These are phyloP conservation scores for Austropuccinia psidii DNA, from an alignment of 1,284 basidiomycete genomes.

Conservation along the genomic window DNA sequence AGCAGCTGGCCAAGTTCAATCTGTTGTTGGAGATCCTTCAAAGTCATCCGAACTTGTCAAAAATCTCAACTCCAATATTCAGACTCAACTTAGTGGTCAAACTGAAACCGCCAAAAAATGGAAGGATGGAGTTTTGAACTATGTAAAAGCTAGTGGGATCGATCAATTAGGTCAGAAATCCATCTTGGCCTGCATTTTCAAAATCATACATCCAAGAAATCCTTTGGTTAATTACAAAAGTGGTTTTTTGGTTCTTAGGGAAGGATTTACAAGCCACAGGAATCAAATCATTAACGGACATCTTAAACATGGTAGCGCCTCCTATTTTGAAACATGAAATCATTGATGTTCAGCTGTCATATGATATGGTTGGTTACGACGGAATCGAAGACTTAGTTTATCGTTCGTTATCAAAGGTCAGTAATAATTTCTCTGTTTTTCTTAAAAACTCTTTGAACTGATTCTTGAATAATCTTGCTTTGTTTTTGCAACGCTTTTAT, in stretches of 20 bases:
- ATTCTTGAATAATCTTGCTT: background rate
- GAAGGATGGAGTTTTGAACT: constrained; percentile 30
- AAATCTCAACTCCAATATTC: constrained; percentile 12
- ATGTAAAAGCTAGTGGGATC: constrained; percentile 34
- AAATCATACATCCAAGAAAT: no score
- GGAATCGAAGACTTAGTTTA: constrained; percentile 95
- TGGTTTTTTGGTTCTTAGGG: constrained; percentile 58
- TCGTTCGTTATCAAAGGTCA: constrained; percentile 57
- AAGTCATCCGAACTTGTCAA: constrained; percentile 35
- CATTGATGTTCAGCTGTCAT: constrained; percentile 86
- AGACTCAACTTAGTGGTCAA: constrained; percentile 17
- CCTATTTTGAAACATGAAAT: constrained; percentile 98
- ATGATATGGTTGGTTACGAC: constrained; percentile 94
- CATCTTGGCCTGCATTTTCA: background rate
- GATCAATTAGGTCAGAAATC: constrained; percentile 23
- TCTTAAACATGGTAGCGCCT: constrained; percentile 92
- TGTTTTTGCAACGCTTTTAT: background rate
- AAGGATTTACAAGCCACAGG: constrained; percentile 78
- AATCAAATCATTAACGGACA: constrained; percentile 69
- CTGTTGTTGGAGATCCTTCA: constrained; percentile 18
- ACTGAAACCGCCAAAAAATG: constrained; percentile 28
- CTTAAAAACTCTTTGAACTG: constrained; percentile 20
- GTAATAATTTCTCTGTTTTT: background rate
- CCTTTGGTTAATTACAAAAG: no score
- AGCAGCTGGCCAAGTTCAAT: constrained; percentile 35